Base-by-base conservation (phyloP, 2,329 filamentous ascomycete species). In the Ascochyta fabae region DNA sequence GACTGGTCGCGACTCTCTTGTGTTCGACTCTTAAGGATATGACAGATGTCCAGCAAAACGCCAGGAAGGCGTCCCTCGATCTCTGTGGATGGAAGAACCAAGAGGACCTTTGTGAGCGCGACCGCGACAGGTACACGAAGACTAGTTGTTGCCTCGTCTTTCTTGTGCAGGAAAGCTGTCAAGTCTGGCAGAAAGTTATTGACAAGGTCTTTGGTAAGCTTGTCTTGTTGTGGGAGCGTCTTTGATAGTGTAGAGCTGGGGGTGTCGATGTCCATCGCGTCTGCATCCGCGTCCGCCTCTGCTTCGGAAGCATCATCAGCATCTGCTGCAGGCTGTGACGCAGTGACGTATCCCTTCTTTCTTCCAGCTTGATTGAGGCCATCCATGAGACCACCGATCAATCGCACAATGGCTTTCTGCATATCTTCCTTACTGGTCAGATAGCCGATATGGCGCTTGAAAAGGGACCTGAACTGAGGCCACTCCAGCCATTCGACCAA, bases 111-210 rank as follows among this genome's bases (percentile, higher is more conserved):
- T 58, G 96, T 89, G 39, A 94, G 86, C 26, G 95, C 92, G 33
- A 97, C 86, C 24, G 92, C 93, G 5, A 96, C 89, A 0, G 94
- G 93, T 31, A 97, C 89, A 73, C 95, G 91, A 48, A 95, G 86
- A 77, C 93, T 96, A 75, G 99, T 94, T 45, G 92, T 93, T 1
- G 92, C 88, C 73, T 99, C 95, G 61, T 98, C 91, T 75, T 97
- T 98, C 67, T 96, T 88, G 67, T 97, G 93, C 26, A 98, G 84
- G 71, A 96, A 95, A 41, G 87, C 85, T n/a, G 88, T 83, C 29
- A 99, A 78, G 16, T 90, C 85, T 0, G 94, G 92, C 34, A 96
- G 78, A 66, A 96, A 90, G 59, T 88, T 87, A 19, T 86, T 84
- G 36, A 85, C 84, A 48, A 98, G 80, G 64, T 96, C 92, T 1